Percentiles rank a stretch among this genome's conserved stretches.
These are phyloP conservation scores for Alectoria sarmentosa DNA, from an alignment of 495 filamentous ascomycete genomes.

Conservation along the genomic window DNA sequence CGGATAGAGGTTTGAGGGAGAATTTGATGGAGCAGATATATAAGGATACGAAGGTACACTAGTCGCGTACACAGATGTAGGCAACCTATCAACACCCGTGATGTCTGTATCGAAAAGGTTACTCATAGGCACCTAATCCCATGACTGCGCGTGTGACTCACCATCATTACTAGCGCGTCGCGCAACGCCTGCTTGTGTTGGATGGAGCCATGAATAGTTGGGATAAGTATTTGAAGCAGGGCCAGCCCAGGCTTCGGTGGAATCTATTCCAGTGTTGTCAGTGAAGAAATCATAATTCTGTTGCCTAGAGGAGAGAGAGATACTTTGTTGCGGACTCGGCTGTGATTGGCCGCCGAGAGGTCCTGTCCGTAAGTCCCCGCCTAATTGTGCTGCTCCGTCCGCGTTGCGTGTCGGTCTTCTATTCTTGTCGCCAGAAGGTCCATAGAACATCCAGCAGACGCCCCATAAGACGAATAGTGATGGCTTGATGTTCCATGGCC, in stretches of 20 bases:
- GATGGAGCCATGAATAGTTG: conserved; percentile 21
- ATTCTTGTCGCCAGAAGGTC: conserved; percentile 8
- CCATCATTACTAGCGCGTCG: conserved; percentile 23
- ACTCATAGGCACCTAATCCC: conserved; percentile 18
- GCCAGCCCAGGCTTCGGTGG: conserved; percentile 14
- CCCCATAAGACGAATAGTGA: conserved; percentile 48
- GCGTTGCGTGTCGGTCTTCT: conserved; percentile 9
- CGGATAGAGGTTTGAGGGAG: conserved; percentile 18
- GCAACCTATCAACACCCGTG: background rate
- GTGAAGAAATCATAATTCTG: background rate
- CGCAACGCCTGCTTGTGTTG: conserved; percentile 12
- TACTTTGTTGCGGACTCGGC: background rate
- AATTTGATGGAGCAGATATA: conserved; percentile 17
- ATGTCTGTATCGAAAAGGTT: background rate
- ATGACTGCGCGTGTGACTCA: conserved; percentile 25
- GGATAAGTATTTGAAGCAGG: conserved; percentile 14
- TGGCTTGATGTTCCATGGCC: conserved; percentile 47
- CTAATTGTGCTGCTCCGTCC: conserved; percentile 2
- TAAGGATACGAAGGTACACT: conserved; percentile 15
- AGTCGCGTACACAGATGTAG: conserved; percentile 4
- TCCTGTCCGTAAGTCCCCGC: conserved; percentile 17
- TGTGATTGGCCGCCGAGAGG: conserved; percentile 1
- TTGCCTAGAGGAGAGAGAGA: background rate
- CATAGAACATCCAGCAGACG: conserved; percentile 51
- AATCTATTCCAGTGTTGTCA: conserved; percentile 1